Evolutionary conservation across 148 eudicot genomes (phyloP).

Genomic region (Nyssa sinensis): DNA sequence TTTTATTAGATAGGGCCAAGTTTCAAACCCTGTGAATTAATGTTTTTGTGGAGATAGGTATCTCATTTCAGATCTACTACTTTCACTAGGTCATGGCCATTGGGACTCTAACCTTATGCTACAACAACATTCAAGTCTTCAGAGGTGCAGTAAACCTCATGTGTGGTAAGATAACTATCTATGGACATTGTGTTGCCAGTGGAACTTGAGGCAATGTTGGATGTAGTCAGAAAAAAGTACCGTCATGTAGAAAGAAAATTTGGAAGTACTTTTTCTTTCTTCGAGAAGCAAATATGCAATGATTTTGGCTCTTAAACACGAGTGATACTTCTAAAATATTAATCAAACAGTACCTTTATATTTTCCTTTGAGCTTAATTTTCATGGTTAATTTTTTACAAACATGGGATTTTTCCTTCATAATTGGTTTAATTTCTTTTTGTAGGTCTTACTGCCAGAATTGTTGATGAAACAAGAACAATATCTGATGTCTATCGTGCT

Average conservation of each 20-base stretch:
- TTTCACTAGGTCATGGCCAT: conserved; percentile 39
- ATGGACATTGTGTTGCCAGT: too few relatives aligned
- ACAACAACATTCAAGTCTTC: conserved; percentile 51
- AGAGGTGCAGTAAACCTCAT: conserved; percentile 50
- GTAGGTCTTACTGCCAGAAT: conserved; percentile 48
- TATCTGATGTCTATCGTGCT: conserved; percentile 53
- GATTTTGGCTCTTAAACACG: too few relatives aligned
- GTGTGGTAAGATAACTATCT: conserved; percentile 39
- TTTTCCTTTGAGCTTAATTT: too few relatives aligned
- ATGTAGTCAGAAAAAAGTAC: too few relatives aligned
- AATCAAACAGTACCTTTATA: too few relatives aligned
- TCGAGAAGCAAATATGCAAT: too few relatives aligned
- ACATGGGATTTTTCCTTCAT: not conserved
- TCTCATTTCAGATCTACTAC: conserved; percentile 27
- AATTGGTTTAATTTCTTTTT: conserved; percentile 1
- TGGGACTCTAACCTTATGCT: conserved; percentile 49
- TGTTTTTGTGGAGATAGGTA: not conserved
- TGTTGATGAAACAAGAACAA: conserved; percentile 37
- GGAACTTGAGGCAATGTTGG: too few relatives aligned
- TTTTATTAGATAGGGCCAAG: too few relatives aligned
- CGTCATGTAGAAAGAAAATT: too few relatives aligned
- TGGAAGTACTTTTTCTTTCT: too few relatives aligned
- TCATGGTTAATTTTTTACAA: not conserved
- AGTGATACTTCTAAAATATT: too few relatives aligned
- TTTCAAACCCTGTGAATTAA: conserved; percentile 1